Evolutionary conservation across 306 rosid genomes (phyloP), one percentile per base, ranked within the genome.

Genomic region (Crotalaria pallida): DNA sequence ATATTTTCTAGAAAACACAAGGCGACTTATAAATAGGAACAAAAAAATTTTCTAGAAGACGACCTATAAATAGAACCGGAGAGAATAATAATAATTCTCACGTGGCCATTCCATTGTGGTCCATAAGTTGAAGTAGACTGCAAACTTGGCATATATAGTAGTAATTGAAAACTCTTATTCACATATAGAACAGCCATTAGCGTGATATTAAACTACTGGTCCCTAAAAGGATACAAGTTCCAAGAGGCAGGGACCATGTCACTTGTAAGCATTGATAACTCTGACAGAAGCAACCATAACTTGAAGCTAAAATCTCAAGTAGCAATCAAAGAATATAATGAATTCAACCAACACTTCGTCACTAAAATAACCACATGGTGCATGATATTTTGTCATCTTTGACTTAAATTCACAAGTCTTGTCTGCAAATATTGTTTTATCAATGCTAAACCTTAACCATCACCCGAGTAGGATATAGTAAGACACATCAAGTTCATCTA

Each of bases 31-130:
- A n/a, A n/a, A n/a, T n/a, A n/a, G n/a, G n/a, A n/a, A n/a, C n/a
- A n/a, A n/a, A n/a, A n/a, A n/a, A n/a, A n/a, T n/a, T n/a, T n/a
- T n/a, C n/a, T n/a, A n/a, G n/a, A n/a, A n/a, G n/a, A n/a, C n/a
- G n/a, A n/a, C n/a, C n/a, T n/a, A n/a, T n/a, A n/a, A n/a, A n/a
- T n/a, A n/a, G n/a, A n/a, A n/a, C n/a, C n/a, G n/a, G n/a, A n/a
- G n/a, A n/a, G n/a, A n/a, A n/a, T n/a, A n/a, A 2, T 53, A 22
- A 21, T 56, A 53, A 63, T 27, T 59, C 45, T 58, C 61, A 49
- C 69, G 17, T 53, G 77, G 64, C 40, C 2, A 79, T 11, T 51
- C 10, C 13, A 9, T 21, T 12, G 82, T 56, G 85, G 85, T 82
- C 82, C 87, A 77, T 34, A 56, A 43, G 23, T 79, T 67, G 70